These are phyloP conservation scores for Agrocybe chaxingu DNA, from an alignment of 768 basidiomycete species.

Conservation along the genomic window DNA sequence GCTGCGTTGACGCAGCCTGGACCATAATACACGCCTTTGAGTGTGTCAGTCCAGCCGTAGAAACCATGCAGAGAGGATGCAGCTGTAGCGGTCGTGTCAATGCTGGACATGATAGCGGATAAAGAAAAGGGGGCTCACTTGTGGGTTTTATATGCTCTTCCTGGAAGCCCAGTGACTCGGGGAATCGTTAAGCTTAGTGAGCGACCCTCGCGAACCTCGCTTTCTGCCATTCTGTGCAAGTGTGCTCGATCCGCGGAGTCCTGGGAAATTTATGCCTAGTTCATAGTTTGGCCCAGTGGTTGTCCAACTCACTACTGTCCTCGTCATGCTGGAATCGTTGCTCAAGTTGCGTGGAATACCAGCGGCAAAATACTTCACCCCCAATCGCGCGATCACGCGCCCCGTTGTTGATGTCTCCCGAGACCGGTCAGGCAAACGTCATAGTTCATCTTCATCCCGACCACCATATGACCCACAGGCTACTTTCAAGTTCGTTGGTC, in stretches of 20 bases:
- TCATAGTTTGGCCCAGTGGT: too few species aligned
- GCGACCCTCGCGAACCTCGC: too few species aligned
- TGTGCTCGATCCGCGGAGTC: too few species aligned
- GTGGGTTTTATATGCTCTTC: neutral
- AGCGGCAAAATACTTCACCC: neutral
- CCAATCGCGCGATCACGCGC: too few species aligned
- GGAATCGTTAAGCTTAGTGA: too few species aligned
- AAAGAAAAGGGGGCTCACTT: neutral
- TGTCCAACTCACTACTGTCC: too few species aligned
- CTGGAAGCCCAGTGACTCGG: slow-evolving; percentile 3
- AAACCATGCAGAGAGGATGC: slow-evolving; percentile 42
- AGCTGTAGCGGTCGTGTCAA: slow-evolving; percentile 18
- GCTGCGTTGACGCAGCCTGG: slow-evolving; percentile 62
- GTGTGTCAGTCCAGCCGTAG: slow-evolving; percentile 65
- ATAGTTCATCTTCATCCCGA: slow-evolving; percentile 7
- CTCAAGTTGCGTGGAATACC: too few species aligned
- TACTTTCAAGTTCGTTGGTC: slow-evolving; percentile 29
- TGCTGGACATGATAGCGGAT: slow-evolving; percentile 22
- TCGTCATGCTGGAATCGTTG: too few species aligned
- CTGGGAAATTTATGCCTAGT: too few species aligned
- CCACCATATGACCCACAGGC: slow-evolving; percentile 20
- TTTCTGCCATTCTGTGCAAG: too few species aligned
- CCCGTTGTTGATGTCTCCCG: too few species aligned
- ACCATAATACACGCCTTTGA: slow-evolving; percentile 71
- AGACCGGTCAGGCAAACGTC: neutral